These are phyloP conservation scores for Colletotrichum gloeosporioides DNA, from an alignment of 2,329 filamentous ascomycete genomes.

Conservation along the genomic window DNA sequence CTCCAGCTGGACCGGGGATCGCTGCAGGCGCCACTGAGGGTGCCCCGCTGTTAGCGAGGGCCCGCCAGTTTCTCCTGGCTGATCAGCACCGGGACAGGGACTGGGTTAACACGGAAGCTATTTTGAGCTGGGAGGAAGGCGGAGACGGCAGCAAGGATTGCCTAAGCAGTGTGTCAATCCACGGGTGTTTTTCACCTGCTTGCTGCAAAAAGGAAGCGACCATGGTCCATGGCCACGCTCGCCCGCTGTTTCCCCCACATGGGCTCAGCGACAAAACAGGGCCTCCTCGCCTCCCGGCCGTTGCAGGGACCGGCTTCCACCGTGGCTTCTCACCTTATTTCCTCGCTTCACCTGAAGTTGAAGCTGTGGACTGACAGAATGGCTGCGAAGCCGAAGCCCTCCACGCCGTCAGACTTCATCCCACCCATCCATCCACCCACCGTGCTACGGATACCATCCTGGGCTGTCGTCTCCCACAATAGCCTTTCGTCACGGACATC, in stretches of 20 bases:
- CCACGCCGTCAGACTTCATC: not conserved
- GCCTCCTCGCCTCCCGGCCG: not conserved
- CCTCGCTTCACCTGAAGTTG: conserved; percentile 14
- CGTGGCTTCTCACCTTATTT: not conserved
- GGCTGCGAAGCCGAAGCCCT: not conserved
- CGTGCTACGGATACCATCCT: too few relatives aligned
- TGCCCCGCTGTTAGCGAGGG: conserved; percentile 10
- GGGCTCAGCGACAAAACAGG: not conserved
- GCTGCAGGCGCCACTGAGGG: conserved; percentile 3
- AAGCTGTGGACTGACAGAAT: conserved; percentile 4
- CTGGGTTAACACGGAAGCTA: not conserved
- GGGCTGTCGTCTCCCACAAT: not conserved
- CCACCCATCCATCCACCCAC: not conserved
- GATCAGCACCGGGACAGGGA: conserved; percentile 10
- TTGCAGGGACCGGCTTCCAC: not conserved
- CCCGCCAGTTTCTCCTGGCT: not conserved
- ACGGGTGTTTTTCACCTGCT: not conserved
- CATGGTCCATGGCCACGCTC: not conserved
- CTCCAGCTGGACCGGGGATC: conserved; percentile 2
- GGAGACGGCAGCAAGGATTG: not conserved
- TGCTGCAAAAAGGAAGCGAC: not conserved
- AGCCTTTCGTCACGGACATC: not conserved
- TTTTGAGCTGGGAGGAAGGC: not conserved
- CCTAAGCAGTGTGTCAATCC: not conserved
- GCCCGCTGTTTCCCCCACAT: not conserved